phyloP scores from a whole-genome alignment of 1,284 basidiomycete species.

The Heliocybe sulcata region DNA sequence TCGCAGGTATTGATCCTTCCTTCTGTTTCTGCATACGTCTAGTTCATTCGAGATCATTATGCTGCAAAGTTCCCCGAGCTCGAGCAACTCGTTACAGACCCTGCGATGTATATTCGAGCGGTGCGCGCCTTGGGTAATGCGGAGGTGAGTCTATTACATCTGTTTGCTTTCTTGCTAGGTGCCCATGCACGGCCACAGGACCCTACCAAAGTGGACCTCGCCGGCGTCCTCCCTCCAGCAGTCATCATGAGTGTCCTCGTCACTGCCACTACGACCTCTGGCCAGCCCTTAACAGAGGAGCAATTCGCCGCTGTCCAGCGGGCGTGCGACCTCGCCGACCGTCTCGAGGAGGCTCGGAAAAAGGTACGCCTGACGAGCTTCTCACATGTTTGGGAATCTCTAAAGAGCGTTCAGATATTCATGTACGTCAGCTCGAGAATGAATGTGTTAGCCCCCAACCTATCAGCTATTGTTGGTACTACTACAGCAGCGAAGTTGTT shows the following conservation, averaged over 20 bases:
- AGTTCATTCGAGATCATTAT: conserved; percentile 99
- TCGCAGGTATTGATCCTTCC: conserved; percentile 32
- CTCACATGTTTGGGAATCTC: background rate
- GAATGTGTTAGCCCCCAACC: conserved; percentile 95
- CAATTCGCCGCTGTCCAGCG: conserved; percentile 80
- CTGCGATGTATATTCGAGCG: conserved; percentile 88
- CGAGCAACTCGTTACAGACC: conserved; percentile 90
- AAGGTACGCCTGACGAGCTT: conserved; percentile 41
- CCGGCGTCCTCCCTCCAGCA: conserved; percentile 81
- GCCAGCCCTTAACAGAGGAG: conserved; percentile 60
- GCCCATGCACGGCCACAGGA: conserved; percentile 38
- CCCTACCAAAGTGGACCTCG: conserved; percentile 76
- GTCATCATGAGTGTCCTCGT: conserved; percentile 96
- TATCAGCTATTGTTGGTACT: conserved; percentile 96
- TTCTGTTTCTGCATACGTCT: conserved; percentile 7
- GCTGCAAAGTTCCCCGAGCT: conserved; percentile 94
- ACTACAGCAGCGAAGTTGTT: conserved; percentile 97
- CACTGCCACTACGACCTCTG: conserved; percentile 88
- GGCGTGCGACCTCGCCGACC: conserved; percentile 84
- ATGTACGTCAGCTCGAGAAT: conserved; percentile 99
- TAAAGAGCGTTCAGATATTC: conserved; percentile 62
- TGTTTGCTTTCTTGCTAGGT: background rate
- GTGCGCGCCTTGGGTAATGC: conserved; percentile 87
- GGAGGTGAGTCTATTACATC: conserved; percentile 37
- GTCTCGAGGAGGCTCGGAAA: conserved; percentile 83